These are phyloP conservation scores for Cladorrhinum samala DNA, from an alignment of 495 filamentous ascomycete species.

Conservation along the genomic window DNA sequence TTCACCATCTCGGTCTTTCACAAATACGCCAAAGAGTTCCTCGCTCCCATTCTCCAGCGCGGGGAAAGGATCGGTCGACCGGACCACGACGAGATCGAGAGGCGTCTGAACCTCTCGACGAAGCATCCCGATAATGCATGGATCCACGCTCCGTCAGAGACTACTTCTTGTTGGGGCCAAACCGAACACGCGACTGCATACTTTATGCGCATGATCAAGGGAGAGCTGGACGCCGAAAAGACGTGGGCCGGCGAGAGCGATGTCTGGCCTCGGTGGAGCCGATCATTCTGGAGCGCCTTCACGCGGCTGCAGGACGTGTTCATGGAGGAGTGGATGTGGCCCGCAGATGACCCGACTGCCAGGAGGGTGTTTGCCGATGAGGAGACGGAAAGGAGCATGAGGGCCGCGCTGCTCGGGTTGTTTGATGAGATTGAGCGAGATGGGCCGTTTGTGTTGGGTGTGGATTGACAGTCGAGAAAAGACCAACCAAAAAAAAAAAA, in stretches of 20 bases:
- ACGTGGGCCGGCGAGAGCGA: not conserved
- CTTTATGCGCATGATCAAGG: not conserved
- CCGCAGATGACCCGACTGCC: not conserved
- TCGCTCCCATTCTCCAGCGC: not conserved
- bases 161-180: not conserved
- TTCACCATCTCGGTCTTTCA: not conserved
- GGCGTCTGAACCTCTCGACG: not conserved
- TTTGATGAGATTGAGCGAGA: not conserved
- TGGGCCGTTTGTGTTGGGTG: not conserved
- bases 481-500: no score
- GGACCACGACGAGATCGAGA: not conserved
- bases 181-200: not conserved
- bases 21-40: not conserved
- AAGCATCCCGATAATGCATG: not conserved
- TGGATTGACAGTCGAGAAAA: no score
- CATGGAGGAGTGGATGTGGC: not conserved
- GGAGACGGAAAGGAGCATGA: not conserved
- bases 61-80: not conserved
- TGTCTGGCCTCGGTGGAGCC: not conserved
- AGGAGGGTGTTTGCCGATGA: not conserved
- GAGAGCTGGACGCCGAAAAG: not conserved
- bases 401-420: not conserved
- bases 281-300: not conserved
- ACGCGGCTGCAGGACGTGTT: not conserved
- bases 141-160: not conserved